Conservation (phyloP, 768 basidiomycete genomes). For the Xerocomus potaroensis region DNA sequence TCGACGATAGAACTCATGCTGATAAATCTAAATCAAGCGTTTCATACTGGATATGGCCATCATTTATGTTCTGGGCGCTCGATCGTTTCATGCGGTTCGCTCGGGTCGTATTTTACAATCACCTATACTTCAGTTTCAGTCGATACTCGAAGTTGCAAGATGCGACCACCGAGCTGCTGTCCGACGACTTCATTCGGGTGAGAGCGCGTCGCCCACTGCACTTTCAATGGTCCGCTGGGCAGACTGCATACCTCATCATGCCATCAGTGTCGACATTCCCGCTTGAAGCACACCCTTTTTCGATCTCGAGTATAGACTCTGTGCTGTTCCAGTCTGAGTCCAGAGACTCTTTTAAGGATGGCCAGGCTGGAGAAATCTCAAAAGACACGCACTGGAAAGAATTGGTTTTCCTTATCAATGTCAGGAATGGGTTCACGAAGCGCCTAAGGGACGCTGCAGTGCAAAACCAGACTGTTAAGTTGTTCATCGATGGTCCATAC, state of each 20-base stretch:
- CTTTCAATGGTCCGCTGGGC: constrained; percentile 53
- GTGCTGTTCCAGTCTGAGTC: constrained; percentile 9
- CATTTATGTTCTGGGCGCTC: constrained; percentile 33
- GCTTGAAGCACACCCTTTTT: constrained; percentile 59
- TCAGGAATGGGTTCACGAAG: constrained; percentile 56
- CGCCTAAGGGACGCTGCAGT: constrained; percentile 36
- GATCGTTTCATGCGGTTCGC: constrained; percentile 48
- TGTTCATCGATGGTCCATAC: constrained; percentile 61
- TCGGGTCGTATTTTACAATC: constrained; percentile 43
- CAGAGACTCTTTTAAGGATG: neutral
- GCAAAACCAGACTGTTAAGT: constrained; percentile 33
- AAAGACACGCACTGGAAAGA: constrained; percentile 31
- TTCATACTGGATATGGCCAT: constrained; percentile 30
- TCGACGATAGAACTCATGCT: neutral
- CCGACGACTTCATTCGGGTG: constrained; percentile 45
- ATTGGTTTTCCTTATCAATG: constrained; percentile 56
- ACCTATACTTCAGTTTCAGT: constrained; percentile 34
- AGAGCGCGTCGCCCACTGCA: constrained; percentile 40
- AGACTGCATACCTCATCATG: constrained; percentile 49
- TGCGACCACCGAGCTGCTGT: constrained; percentile 40
- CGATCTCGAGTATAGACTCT: constrained; percentile 45
- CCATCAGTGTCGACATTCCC: constrained; percentile 42
- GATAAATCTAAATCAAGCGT: constrained; percentile 2
- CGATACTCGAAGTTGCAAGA: constrained; percentile 28
- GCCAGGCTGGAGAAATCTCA: neutral